Evolutionary conservation across 2,329 filamentous ascomycete genomes (phyloP), one percentile per base, ranked within the genome.

Genomic region (Aspergillus caelatus): DNA sequence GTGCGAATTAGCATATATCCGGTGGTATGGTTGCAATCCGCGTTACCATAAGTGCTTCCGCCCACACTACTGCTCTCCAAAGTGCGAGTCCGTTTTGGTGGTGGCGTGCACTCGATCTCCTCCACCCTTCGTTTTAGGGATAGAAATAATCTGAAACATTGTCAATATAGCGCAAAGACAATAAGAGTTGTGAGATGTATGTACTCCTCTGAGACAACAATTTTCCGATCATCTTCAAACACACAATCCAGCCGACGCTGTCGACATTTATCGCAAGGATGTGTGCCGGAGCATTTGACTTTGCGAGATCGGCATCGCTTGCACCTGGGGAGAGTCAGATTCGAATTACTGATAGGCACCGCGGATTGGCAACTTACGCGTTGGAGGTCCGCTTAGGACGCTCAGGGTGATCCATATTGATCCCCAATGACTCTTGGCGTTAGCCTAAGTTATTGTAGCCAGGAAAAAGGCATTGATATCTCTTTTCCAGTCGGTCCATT

Each of bases 131-230:
- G 67, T 43, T 64, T 66, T 36, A 69, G 54, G 16, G 62, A 70
- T 12, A 66, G 45, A 30, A 70, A 68, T 7, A 70, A 16, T 53
- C 66, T 68, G 23, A 14, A 3, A 26, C n/a, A n/a, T 30, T 9
- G 41, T 36, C 12, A 60, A 19, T 36, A 2, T n/a, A 16, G 14
- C 6, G 48, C n/a, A 10, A 21, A 5, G 28, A 8, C 3, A 8
- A 26, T 7, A 1, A 7, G 34, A 26, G 8, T 3, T 4, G 2
- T 48, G 16, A 1, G 11, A 7, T 12, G 7, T n/a, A 39, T 26
- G 50, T 69, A 80, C 80, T 77, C 78, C 71, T 77, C 74, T 11
- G 80, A 81, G 2, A 82, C 79, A 9, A 82, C 69, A 28, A 83
- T 74, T 62, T 82, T 82, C 39, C 80, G 77, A 43, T 81, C 78